These are phyloP conservation scores for Thamnidium elegans DNA, from an alignment of 192 early-diverging fungal genomes.

Conservation along the genomic window DNA sequence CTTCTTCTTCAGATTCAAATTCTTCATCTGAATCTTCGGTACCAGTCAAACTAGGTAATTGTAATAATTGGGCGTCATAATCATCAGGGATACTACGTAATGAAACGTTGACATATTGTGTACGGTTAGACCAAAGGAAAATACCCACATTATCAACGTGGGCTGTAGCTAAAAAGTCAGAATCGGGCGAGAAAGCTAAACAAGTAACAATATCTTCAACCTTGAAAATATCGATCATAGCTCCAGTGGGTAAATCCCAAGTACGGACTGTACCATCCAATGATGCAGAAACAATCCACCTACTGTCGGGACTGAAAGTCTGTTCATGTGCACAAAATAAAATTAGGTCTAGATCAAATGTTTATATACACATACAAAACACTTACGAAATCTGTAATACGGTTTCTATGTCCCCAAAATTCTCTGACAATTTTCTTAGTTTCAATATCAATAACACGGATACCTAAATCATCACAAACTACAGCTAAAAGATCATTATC, in stretches of 20 bases:
- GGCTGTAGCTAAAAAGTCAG: conserved; percentile 88
- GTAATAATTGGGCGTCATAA: conserved; percentile 43
- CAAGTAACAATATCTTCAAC: conserved; percentile 77
- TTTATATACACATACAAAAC: conserved; percentile 5
- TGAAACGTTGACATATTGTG: conserved; percentile 72
- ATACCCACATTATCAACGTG: conserved; percentile 92
- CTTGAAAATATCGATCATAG: conserved; percentile 82
- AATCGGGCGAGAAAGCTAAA: conserved; percentile 84
- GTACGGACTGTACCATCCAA: conserved; percentile 88
- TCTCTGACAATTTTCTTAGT: conserved; percentile 79
- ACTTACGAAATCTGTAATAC: conserved; percentile 83
- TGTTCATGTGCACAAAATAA: conserved; percentile 19
- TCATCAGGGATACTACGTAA: conserved; percentile 64
- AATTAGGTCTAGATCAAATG: background rate
- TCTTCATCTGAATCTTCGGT: conserved; percentile 49
- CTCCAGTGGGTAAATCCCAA: conserved; percentile 94
- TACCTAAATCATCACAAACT: conserved; percentile 80
- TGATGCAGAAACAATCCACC: conserved; percentile 82
- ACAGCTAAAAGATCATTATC: conserved; percentile 81
- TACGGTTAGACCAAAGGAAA: conserved; percentile 88
- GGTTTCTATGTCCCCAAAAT: conserved; percentile 83
- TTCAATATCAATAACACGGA: conserved; percentile 87
- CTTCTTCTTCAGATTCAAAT: background rate
- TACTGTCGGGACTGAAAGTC: conserved; percentile 88
- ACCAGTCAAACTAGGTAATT: conserved; percentile 59